Percentiles rank a stretch among this genome's conserved stretches.
Evolutionary conservation across 768 basidiomycete genomes (phyloP).

Genomic region (Kwoniella sp.): DNA sequence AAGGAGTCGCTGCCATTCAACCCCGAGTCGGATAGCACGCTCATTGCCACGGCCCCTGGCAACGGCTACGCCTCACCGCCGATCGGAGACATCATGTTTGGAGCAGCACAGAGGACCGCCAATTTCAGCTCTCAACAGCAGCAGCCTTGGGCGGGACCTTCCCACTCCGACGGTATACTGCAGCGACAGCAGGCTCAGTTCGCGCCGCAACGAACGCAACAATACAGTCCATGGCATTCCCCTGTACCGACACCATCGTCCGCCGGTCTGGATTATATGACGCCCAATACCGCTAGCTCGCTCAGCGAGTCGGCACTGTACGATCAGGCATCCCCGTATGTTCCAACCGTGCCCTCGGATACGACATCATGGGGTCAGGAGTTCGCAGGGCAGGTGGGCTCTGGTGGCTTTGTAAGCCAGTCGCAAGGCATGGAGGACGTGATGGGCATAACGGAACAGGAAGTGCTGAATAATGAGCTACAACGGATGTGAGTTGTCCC

Average conservation of each 20-base stretch:
- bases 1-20: slow-evolving; percentile 38
- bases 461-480: slow-evolving; percentile 16
- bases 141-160: background rate
- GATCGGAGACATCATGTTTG: slow-evolving; percentile 29
- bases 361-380: slow-evolving; percentile 15
- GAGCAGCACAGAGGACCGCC: background rate
- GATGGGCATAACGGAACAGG: slow-evolving; percentile 11
- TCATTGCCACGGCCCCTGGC: slow-evolving; percentile 30
- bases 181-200: background rate
- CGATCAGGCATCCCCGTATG: slow-evolving; percentile 11
- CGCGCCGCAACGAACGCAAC: slow-evolving; percentile 2
- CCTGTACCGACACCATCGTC: slow-evolving; percentile 11
- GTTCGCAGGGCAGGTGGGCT: slow-evolving; percentile 17
- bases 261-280: slow-evolving; percentile 10
- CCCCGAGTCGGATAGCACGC: slow-evolving; percentile 27
- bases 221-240: slow-evolving; percentile 15
- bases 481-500: slow-evolving; percentile 19
- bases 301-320: slow-evolving; percentile 2
- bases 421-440: slow-evolving; percentile 7
- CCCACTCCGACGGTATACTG: background rate
- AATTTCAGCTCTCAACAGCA: background rate
- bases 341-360: slow-evolving; percentile 1
- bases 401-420: background rate
- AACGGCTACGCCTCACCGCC: slow-evolving; percentile 1
- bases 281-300: slow-evolving; percentile 12